phyloP scores from a whole-genome alignment of 2,329 filamentous ascomycete genomes.

The Albifimbria verrucaria region DNA sequence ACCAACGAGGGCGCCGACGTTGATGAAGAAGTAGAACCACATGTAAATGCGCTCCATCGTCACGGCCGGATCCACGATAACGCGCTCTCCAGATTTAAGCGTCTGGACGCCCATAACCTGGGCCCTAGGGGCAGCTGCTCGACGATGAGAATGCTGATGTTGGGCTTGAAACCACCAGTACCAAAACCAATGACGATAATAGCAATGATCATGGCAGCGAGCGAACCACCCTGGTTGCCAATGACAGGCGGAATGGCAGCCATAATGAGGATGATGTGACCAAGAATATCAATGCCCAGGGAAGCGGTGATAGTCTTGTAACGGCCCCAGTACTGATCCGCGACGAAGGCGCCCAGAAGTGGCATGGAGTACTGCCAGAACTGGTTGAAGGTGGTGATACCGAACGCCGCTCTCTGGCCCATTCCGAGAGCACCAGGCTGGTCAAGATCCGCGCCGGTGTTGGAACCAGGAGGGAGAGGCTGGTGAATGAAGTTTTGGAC shows the following conservation, averaged over 20 bases:
- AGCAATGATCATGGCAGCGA: constrained; percentile 63
- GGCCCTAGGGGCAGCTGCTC: constrained; percentile 54
- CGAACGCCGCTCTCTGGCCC: constrained; percentile 50
- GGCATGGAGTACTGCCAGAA: constrained; percentile 62
- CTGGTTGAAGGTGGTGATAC: constrained; percentile 45
- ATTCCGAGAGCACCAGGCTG: constrained; percentile 54
- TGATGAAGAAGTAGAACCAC: constrained; percentile 72
- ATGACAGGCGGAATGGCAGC: constrained; percentile 64
- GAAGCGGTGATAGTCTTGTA: constrained; percentile 66
- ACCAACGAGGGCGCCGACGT: constrained; percentile 62
- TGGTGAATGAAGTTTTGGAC: constrained; percentile 63
- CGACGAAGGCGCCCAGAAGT: constrained; percentile 48
- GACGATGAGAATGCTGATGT: constrained; percentile 65
- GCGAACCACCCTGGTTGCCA: constrained; percentile 47
- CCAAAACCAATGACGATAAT: constrained; percentile 52
- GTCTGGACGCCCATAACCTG: constrained; percentile 53
- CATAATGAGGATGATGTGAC: constrained; percentile 63
- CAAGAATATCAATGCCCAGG: constrained; percentile 59
- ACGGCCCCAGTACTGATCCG: constrained; percentile 60
- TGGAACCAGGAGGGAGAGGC: constrained; percentile 50
- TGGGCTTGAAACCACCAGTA: constrained; percentile 73
- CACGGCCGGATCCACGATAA: constrained; percentile 62
- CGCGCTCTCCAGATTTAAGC: constrained; percentile 53
- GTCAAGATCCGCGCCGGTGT: constrained; percentile 44
- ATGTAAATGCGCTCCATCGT: constrained; percentile 63